Base-by-base conservation (phyloP, 148 eudicot species). In the Cornus controversa region DNA sequence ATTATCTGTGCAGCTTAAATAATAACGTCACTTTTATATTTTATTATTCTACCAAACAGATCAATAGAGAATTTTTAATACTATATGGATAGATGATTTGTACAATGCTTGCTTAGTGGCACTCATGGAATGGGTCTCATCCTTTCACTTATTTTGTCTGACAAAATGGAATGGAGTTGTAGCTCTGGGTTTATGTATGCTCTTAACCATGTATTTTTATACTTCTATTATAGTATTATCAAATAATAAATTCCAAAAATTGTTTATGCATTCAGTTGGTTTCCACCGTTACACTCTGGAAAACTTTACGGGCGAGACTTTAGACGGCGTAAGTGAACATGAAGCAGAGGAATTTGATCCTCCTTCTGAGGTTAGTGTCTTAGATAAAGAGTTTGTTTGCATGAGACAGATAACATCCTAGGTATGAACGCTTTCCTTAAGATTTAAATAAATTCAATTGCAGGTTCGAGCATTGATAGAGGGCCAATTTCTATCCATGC, bases 381-480 rank as follows among this genome's bases (percentile, higher is more conserved):
- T 11, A 1, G 54, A 45, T 63, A 66, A 42, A 24, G 0, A 31
- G 24, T 9, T 28, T 31, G 60, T 60, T 60, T 60, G 23, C 10
- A 60, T 22, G 18, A 50, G 20, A 16, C 57, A 50, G 42, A 70
- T 67, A 40, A 53, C 42, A 45, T 28, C 66, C 67, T 2, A 8
- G 28, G 25, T 2, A 60, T n/a, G 2, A 14, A 31, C 31, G 8
- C 13, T 72, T 27, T n/a, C 22, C 25, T 67, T 24, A 40, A 13
- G 10, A 23, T 27, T 27, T 31, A 8, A 66, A 26, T 25, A 71
- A 75, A 69, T 66, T 62, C 25, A 42, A 13, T 67, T 86, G 53
- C 87, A 95, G 99, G 93, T 93, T 54, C 83, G 99, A 79, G 97
- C 96, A 58, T 28, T 91, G 31, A 77, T 95, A 36, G 98, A 95